These are phyloP conservation scores for Globisporangium okanoganense DNA, from an alignment of 352 stramenopile genomes.

Conservation along the genomic window DNA sequence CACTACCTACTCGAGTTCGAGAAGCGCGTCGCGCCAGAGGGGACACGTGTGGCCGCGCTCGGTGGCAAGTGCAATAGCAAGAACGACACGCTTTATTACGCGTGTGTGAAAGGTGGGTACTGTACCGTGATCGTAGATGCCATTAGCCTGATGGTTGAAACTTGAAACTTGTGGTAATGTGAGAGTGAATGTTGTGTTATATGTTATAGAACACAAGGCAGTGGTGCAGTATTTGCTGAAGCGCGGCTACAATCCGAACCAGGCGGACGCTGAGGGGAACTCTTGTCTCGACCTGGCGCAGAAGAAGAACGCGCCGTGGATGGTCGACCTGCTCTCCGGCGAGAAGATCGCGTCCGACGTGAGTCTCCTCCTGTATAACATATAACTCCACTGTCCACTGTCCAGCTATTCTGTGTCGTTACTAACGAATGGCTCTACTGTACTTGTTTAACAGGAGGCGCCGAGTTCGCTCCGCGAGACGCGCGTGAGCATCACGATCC, in stretches of 20 bases:
- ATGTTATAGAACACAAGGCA: conserved; percentile 45
- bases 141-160: background rate
- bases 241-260: conserved; percentile 47
- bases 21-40: conserved; percentile 9
- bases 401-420: background rate
- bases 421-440: background rate
- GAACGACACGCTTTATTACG: conserved; percentile 53
- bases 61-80: conserved; percentile 33
- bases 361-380: background rate
- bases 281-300: conserved; percentile 42
- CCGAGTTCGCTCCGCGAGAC: conserved; percentile 54
- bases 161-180: background rate
- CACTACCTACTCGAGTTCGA: conserved; percentile 67
- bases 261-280: conserved; percentile 34
- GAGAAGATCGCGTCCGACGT: conserved; percentile 31
- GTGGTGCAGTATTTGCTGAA: conserved; percentile 68
- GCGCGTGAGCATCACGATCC: conserved; percentile 39
- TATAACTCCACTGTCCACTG: background rate
- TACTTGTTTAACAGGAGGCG: conserved; percentile 13
- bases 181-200: conserved; percentile 6
- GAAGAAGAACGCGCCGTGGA: conserved; percentile 34
- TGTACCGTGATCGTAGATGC: background rate
- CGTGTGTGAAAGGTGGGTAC: conserved; percentile 30
- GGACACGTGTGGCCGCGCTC: conserved; percentile 11
- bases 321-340: conserved; percentile 41